Conservation (phyloP, 2,329 filamentous ascomycete species). For the Exophiala calicioides region DNA sequence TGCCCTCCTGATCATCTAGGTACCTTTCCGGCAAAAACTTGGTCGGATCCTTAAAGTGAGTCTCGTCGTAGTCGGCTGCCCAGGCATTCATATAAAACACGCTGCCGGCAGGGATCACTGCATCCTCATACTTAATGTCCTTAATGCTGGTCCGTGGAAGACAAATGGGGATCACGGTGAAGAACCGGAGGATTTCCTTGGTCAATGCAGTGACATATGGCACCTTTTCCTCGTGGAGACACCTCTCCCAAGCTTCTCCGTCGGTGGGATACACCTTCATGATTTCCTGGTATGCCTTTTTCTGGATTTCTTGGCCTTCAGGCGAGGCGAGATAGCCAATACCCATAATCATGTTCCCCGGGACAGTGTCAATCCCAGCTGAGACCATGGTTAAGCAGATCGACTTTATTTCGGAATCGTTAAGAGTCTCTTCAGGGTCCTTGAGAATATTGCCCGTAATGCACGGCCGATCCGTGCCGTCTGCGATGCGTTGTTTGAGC, state of each 20-base stretch:
- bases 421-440: conserved; percentile 68
- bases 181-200: conserved; percentile 77
- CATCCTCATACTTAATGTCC: conserved; percentile 68
- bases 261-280: conserved; percentile 66
- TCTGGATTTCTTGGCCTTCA: conserved; percentile 69
- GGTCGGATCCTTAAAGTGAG: conserved; percentile 65
- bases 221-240: conserved; percentile 71
- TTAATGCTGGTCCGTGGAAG: conserved; percentile 72
- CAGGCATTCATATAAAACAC: conserved; percentile 83
- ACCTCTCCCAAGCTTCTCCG: conserved; percentile 74
- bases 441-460: conserved; percentile 72
- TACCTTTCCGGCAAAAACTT: conserved; percentile 72
- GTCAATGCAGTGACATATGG: conserved; percentile 76
- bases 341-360: conserved; percentile 76
- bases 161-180: conserved; percentile 77
- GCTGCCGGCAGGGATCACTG: conserved; percentile 70
- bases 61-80: conserved; percentile 70
- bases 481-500: conserved; percentile 61
- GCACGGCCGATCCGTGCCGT: conserved; percentile 67
- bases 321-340: conserved; percentile 72
- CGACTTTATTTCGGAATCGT: conserved; percentile 72
- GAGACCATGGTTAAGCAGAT: conserved; percentile 82
- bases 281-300: conserved; percentile 69
- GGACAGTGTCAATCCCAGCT: conserved; percentile 78
- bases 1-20: conserved; percentile 53